Evolutionary conservation across 768 basidiomycete genomes (phyloP), one percentile per base, ranked within the genome.

Genomic region (Boletus reticuloceps): DNA sequence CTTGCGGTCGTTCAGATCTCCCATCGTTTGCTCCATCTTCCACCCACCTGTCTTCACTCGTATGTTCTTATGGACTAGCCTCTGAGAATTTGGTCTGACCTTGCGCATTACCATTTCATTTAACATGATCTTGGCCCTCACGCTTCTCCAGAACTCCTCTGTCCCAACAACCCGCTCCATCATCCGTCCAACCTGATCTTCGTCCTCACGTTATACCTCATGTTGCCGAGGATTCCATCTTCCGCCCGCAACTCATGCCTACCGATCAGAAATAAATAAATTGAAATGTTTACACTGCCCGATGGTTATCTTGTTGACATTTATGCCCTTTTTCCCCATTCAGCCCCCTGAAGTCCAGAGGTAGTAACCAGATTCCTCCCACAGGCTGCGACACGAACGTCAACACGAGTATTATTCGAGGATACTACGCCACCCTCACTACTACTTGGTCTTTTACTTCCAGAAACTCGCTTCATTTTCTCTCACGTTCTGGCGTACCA

Each of bases 401-500:
- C 51, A 54, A 55, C 44, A 54, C 22, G 46, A 48, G 42, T 31
- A 48, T 22, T 40, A 49, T 46, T 54, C 29, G 42, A 54, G 31
- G 43, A 32, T 34, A 58, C n/a, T 40, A 27, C 32, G 47, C 53
- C 41, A 31, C 48, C n/a, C 12, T 22, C 22, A 22, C 22, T 22
- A 22, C 34, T 42, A 48, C 44, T 27, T 6, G 43, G 5, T 37
- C 9, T 41, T 37, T 57, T 45, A 11, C 25, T 25, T 27, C 32
- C 38, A 41, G 45, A 54, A 54, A 51, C 50, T 41, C 41, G 42
- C 36, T 17, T 39, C 45, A 38, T 51, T 67, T 67, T 59, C 52
- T 65, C 64, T 53, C 62, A 66, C 64, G 58, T 61, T 36, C 34
- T 29, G 44, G 53, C 44, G 16, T 68, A 48, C 48, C 53, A 47